Evolutionary conservation across 768 basidiomycete genomes (phyloP).

Genomic region (Auricularia auricula-judae): DNA sequence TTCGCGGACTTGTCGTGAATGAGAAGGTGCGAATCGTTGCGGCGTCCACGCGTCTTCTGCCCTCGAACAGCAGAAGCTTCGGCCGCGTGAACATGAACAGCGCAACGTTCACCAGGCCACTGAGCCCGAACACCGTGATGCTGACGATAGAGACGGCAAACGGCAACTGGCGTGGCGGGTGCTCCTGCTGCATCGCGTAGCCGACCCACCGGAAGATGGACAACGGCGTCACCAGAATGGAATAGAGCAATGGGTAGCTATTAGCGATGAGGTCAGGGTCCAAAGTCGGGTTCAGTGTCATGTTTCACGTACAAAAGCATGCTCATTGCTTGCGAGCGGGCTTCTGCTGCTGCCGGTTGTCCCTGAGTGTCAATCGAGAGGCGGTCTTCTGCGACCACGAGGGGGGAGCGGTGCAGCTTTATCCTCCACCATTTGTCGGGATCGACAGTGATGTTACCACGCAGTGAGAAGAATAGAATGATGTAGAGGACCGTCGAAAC

Average conservation of each 20-base stretch:
- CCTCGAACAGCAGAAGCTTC: slow-evolving; percentile 21
- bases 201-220: slow-evolving; percentile 29
- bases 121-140: slow-evolving; percentile 24
- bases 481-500: slow-evolving; percentile 25
- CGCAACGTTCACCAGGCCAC: slow-evolving; percentile 29
- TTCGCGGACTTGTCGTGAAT: not conserved
- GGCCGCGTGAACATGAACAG: slow-evolving; percentile 27
- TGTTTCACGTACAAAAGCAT: slow-evolving; percentile 1
- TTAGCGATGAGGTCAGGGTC: not conserved
- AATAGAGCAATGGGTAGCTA: slow-evolving; percentile 31
- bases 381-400: slow-evolving; percentile 3
- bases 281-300: not conserved
- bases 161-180: slow-evolving; percentile 9
- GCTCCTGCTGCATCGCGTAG: slow-evolving; percentile 13
- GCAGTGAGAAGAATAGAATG: slow-evolving; percentile 26
- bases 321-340: not conserved
- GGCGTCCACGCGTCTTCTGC: not conserved
- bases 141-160: slow-evolving; percentile 24
- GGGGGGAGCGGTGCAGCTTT: slow-evolving; percentile 1
- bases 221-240: slow-evolving; percentile 27
- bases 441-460: slow-evolving; percentile 23
- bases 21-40: not conserved
- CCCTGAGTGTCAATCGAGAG: not conserved
- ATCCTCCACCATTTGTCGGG: slow-evolving; percentile 26
- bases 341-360: not conserved